phyloP scores from a whole-genome alignment of 345 rosid species.

The Clarkia xantiana region DNA sequence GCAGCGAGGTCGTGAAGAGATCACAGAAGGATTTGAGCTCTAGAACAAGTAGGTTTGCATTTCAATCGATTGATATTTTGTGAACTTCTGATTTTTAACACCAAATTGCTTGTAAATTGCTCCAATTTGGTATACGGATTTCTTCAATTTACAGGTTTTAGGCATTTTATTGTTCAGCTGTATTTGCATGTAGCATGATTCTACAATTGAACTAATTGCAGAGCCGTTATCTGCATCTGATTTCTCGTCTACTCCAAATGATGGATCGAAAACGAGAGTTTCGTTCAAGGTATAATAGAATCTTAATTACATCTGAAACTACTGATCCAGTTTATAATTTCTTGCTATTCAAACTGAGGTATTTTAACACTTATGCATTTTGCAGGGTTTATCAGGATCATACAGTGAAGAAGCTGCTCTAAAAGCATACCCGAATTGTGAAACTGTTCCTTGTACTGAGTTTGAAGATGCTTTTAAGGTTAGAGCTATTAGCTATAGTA shows the following conservation, averaged over 20 bases:
- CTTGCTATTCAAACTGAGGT: neutral
- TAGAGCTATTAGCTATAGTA: too few relatives aligned
- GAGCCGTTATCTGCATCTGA: slow-evolving; percentile 39
- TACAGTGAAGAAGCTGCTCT: slow-evolving; percentile 47
- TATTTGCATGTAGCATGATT: neutral
- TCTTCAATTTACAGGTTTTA: neutral
- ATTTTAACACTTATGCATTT: neutral
- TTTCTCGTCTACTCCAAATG: slow-evolving; percentile 18
- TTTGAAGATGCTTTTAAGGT: slow-evolving; percentile 55
- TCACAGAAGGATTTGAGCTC: slow-evolving; percentile 22
- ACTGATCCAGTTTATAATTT: neutral
- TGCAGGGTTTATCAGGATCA: slow-evolving; percentile 44
- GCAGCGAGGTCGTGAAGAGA: slow-evolving; percentile 11
- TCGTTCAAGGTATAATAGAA: slow-evolving; percentile 30
- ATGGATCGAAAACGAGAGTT: slow-evolving; percentile 25
- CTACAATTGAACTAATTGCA: slow-evolving; percentile 10
- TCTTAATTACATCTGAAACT: neutral
- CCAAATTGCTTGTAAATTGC: neutral
- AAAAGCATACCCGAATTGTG: slow-evolving; percentile 51
- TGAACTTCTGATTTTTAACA: neutral
- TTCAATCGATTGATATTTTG: neutral
- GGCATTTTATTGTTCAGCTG: too few relatives aligned
- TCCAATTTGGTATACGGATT: neutral
- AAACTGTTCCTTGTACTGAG: slow-evolving; percentile 42
- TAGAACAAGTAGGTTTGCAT: slow-evolving; percentile 27